Conservation (phyloP, 139 green algal genomes). For the Tetradesmus obliquus region DNA sequence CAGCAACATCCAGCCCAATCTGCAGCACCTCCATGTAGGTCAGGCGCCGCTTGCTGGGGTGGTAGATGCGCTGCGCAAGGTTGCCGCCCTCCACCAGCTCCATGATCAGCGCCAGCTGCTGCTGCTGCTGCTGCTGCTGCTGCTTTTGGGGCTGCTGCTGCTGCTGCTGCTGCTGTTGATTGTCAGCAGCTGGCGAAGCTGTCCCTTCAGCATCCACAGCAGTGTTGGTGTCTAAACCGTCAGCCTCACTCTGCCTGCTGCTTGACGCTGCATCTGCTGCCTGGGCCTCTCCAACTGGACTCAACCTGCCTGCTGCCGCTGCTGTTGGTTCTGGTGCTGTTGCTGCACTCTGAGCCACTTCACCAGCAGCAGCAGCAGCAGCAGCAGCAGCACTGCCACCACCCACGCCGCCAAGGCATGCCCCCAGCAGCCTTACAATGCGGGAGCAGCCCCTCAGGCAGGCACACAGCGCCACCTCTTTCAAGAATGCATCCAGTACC, state of each 20-base stretch:
- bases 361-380: not conserved
- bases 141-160: not conserved
- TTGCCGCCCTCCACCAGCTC: constrained; percentile 82
- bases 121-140: constrained; percentile 19
- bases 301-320: not conserved
- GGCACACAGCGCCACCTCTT: constrained; percentile 74
- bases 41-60: constrained; percentile 63
- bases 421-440: constrained; percentile 74
- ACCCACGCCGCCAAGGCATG: constrained; percentile 61
- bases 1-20: constrained; percentile 67
- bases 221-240: not conserved
- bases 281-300: not conserved
- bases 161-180: not conserved
- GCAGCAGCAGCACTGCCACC: not conserved
- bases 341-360: not conserved
- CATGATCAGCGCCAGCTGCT: constrained; percentile 85
- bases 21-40: constrained; percentile 71
- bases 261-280: not conserved
- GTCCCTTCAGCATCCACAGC: not conserved
- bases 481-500: constrained; percentile 61
- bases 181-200: not conserved
- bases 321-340: constrained; percentile 26
- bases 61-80: constrained; percentile 80
- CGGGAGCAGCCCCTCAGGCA: constrained; percentile 37
- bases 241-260: not conserved